These are phyloP conservation scores for Stylosanthes scabra DNA, from an alignment of 331 rosid genomes.

Conservation along the genomic window DNA sequence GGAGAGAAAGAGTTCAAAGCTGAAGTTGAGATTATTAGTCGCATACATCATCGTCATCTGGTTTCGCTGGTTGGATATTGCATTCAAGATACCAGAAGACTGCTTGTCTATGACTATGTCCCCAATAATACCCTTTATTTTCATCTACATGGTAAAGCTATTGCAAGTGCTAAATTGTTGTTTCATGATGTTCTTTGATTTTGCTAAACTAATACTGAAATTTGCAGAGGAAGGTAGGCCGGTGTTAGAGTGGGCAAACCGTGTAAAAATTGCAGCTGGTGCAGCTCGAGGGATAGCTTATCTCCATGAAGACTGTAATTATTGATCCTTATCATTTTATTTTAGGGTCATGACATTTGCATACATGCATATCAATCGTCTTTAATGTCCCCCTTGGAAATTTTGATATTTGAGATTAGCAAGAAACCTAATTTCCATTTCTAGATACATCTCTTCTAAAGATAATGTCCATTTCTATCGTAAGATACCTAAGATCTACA, in stretches of 20 bases:
- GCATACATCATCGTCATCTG: slow-evolving; percentile 95
- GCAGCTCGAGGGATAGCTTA: slow-evolving; percentile 97
- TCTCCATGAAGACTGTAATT: slow-evolving; percentile 97
- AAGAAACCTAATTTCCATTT: neutral
- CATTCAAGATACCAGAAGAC: slow-evolving; percentile 72
- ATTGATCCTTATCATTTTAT: slow-evolving; percentile 28
- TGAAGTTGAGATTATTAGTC: slow-evolving; percentile 93
- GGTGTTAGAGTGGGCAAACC: slow-evolving; percentile 78
- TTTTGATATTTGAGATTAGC: slow-evolving; percentile 17
- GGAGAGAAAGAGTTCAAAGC: slow-evolving; percentile 94
- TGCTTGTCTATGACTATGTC: slow-evolving; percentile 91
- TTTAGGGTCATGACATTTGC: slow-evolving; percentile 14
- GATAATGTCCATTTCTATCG: neutral
- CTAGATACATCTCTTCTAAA: neutral
- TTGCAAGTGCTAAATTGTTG: slow-evolving; percentile 28
- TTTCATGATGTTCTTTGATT: slow-evolving; percentile 35
- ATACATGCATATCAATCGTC: slow-evolving; percentile 20
- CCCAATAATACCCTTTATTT: slow-evolving; percentile 77
- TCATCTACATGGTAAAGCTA: slow-evolving; percentile 86
- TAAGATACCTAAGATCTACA: slow-evolving; percentile 15
- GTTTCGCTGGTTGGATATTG: slow-evolving; percentile 93
- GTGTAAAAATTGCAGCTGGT: slow-evolving; percentile 86
- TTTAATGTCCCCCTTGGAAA: neutral
- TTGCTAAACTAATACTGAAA: slow-evolving; percentile 15
- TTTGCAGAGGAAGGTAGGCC: slow-evolving; percentile 63